Percentiles rank a stretch among this genome's conserved stretches.
phyloP scores from a whole-genome alignment of 176 grass and related monocot genomes.

The Lolium rigidum region DNA sequence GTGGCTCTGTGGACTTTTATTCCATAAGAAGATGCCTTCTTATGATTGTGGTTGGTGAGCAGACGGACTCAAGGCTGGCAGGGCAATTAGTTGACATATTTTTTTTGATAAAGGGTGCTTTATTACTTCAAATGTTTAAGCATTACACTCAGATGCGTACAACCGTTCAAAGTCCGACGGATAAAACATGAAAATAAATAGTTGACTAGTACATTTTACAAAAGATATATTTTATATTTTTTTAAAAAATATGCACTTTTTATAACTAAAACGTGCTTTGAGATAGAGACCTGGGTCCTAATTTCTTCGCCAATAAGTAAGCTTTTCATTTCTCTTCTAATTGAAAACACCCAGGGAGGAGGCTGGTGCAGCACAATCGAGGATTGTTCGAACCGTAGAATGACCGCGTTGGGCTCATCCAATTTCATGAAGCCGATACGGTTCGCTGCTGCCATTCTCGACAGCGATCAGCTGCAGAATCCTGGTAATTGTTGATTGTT shows the following conservation, averaged over 20 bases:
- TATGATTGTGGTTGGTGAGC: no score
- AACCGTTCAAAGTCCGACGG: no score
- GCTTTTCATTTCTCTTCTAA: no score
- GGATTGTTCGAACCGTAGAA: slow-evolving; percentile 20
- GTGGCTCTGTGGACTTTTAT: no score
- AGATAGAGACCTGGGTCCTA: background rate
- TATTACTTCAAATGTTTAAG: no score
- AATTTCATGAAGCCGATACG: slow-evolving; percentile 8
- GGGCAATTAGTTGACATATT: no score
- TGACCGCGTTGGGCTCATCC: background rate
- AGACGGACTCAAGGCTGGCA: no score
- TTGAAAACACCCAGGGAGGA: slow-evolving; percentile 51
- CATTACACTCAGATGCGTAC: no score
- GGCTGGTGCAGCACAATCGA: slow-evolving; percentile 53
- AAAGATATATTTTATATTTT: background rate
- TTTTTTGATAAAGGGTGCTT: no score
- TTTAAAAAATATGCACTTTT: background rate
- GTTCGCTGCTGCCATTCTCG: background rate
- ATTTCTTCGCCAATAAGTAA: background rate
- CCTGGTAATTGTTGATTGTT: background rate
- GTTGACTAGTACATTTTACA: background rate
- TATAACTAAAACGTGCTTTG: background rate
- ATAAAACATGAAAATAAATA: no score
- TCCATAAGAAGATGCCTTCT: no score
- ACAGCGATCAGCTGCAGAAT: background rate